Evolutionary conservation across 225 moss, liverwort and hornwort genomes (phyloP).

Genomic region (Pseudisothecium myosuroides): DNA sequence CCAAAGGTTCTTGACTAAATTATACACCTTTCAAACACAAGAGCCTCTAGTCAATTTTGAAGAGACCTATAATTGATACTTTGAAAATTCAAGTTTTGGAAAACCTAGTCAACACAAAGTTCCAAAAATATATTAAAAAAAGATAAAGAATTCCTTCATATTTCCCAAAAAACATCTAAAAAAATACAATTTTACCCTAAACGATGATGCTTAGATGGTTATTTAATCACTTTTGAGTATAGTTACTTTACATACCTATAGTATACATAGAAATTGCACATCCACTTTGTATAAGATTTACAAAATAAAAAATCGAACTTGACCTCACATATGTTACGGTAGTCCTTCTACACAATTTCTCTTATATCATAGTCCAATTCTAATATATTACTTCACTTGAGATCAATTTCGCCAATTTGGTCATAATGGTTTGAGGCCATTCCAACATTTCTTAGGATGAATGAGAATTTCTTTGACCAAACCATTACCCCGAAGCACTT

Average conservation of each 20-base stretch:
- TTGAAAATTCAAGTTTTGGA: neutral
- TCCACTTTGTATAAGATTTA: neutral
- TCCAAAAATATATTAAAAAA: neutral
- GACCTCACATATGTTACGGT: too few relatives aligned
- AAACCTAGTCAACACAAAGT: neutral
- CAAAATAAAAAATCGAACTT: neutral
- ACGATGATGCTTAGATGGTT: neutral
- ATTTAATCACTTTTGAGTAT: neutral
- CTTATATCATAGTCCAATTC: neutral
- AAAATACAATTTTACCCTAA: neutral
- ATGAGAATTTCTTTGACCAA: neutral
- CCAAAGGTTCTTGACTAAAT: neutral
- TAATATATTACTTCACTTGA: neutral
- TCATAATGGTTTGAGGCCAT: neutral
- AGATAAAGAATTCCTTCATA: neutral
- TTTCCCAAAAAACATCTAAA: neutral
- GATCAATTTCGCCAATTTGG: neutral
- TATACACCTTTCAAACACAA: neutral
- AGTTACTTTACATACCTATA: neutral
- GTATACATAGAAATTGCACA: neutral
- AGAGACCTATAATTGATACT: neutral
- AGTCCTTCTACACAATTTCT: neutral
- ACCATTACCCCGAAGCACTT: neutral
- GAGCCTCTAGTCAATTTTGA: fast-evolving
- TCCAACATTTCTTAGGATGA: neutral